These are phyloP conservation scores for Candida dajiaensis DNA, from an alignment of 805 yeast species.

Conservation along the genomic window DNA sequence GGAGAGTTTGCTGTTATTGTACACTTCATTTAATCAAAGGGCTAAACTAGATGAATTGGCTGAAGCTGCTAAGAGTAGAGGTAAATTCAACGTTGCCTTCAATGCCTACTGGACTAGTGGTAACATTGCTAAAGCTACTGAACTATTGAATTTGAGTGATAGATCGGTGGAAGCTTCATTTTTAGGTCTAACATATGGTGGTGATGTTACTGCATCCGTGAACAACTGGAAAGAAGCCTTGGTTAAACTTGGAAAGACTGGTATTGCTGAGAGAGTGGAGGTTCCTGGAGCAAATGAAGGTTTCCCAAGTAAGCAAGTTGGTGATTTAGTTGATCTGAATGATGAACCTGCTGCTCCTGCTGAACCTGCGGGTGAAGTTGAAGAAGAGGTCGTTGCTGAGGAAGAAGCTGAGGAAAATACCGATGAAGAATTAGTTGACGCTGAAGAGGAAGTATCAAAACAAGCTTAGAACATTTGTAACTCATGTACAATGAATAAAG, in stretches of 20 bases:
- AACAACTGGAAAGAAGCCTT: conserved; percentile 65
- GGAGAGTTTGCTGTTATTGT: conserved; percentile 73
- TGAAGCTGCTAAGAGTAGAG: conserved; percentile 56
- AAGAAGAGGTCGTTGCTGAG: conserved; percentile 13
- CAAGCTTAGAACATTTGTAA: conserved; percentile 2
- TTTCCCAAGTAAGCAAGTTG: conserved; percentile 27
- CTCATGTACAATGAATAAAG: conserved; percentile 2
- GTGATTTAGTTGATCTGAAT: conserved; percentile 36
- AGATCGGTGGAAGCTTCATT: conserved; percentile 83
- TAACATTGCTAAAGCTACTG: conserved; percentile 55
- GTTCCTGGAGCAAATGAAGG: conserved; percentile 32
- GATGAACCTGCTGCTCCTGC: conserved; percentile 23
- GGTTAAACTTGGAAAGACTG: conserved; percentile 41
- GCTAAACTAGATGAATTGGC: conserved; percentile 60
- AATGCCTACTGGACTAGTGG: conserved; percentile 87
- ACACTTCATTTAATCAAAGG: conserved; percentile 74
- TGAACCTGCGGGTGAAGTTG: conserved; percentile 15
- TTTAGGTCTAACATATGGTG: conserved; percentile 63
- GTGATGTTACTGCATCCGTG: conserved; percentile 41
- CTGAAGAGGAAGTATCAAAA: conserved; percentile 11
- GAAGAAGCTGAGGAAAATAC: conserved; percentile 21
- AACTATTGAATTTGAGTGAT: conserved; percentile 59
- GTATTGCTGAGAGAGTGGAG: conserved; percentile 57
- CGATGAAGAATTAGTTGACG: conserved; percentile 18
- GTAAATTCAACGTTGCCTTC: conserved; percentile 86